Evolutionary conservation across 371 early-diverging fungal species (phyloP).

Genomic region (Mortierella sp.): DNA sequence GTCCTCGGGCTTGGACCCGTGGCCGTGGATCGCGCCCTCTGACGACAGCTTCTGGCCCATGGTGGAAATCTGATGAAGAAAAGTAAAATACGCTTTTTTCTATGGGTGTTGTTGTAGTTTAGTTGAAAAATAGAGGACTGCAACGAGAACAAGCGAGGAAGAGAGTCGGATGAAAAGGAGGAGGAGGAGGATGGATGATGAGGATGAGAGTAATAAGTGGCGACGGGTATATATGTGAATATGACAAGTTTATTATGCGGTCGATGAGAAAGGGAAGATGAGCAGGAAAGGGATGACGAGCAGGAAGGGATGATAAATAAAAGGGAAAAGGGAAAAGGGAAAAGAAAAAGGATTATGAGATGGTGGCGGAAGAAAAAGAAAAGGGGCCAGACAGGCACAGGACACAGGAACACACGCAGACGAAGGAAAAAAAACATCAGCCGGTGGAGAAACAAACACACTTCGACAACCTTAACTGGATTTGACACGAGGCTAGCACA

Average conservation of each 20-base stretch:
- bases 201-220: background rate
- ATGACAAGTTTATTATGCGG: no score
- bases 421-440: no score
- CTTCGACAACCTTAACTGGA: background rate
- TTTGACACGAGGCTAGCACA: background rate
- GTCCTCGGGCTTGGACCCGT: slow-evolving; percentile 44
- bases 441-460: no score
- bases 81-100: background rate
- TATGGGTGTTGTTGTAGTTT: background rate
- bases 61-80: background rate
- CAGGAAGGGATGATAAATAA: background rate
- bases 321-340: background rate
- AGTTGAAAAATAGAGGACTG: background rate
- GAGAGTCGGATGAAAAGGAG: background rate
- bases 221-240: no score
- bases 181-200: background rate
- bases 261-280: background rate
- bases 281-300: background rate
- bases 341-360: background rate
- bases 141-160: background rate
- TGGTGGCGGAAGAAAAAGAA: background rate
- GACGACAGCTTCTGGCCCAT: slow-evolving; percentile 53
- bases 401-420: background rate
- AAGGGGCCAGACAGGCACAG: background rate
- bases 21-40: slow-evolving; percentile 23